These are phyloP conservation scores for Hydnomerulius pinastri DNA, from an alignment of 768 basidiomycete genomes.

Conservation along the genomic window DNA sequence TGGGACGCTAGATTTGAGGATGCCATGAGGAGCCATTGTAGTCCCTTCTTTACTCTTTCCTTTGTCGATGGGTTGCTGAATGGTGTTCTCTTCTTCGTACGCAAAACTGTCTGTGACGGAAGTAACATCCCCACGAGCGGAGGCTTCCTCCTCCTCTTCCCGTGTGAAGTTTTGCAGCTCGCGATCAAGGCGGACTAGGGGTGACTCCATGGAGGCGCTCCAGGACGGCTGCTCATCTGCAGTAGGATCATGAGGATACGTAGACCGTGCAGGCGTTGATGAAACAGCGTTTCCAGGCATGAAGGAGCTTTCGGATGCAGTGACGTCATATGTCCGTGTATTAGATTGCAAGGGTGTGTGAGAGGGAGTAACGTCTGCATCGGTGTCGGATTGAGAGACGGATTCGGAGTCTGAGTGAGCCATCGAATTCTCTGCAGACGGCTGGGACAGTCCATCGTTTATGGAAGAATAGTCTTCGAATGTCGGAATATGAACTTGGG, in stretches of 20 bases:
- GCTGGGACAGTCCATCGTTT: constrained; percentile 49
- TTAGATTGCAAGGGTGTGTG: constrained; percentile 7
- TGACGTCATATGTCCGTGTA: constrained; percentile 35
- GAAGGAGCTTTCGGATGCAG: constrained; percentile 71
- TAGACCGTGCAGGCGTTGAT: constrained; percentile 67
- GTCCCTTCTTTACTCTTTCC: constrained; percentile 48
- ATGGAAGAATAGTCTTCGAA: constrained; percentile 67
- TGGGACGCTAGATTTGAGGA: constrained; percentile 54
- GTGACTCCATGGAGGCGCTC: constrained; percentile 74
- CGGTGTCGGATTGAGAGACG: constrained; percentile 13
- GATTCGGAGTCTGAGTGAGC: constrained; percentile 15
- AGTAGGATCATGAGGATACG: constrained; percentile 37
- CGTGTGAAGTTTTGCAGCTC: constrained; percentile 57
- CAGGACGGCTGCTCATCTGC: constrained; percentile 60
- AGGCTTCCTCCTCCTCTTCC: constrained; percentile 39
- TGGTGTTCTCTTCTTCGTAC: constrained; percentile 30
- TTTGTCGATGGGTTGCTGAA: constrained; percentile 36
- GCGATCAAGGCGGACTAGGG: constrained; percentile 65
- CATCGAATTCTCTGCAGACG: constrained; percentile 15
- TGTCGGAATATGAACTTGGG: constrained; percentile 80
- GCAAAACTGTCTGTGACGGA: constrained; percentile 28
- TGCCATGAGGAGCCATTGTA: constrained; percentile 47
- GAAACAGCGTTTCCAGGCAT: constrained; percentile 72
- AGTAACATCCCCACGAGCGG: constrained; percentile 18
- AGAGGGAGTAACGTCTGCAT: constrained; percentile 11